These are phyloP conservation scores for Russula ochroleuca DNA, from an alignment of 768 basidiomycete species.

Conservation along the genomic window DNA sequence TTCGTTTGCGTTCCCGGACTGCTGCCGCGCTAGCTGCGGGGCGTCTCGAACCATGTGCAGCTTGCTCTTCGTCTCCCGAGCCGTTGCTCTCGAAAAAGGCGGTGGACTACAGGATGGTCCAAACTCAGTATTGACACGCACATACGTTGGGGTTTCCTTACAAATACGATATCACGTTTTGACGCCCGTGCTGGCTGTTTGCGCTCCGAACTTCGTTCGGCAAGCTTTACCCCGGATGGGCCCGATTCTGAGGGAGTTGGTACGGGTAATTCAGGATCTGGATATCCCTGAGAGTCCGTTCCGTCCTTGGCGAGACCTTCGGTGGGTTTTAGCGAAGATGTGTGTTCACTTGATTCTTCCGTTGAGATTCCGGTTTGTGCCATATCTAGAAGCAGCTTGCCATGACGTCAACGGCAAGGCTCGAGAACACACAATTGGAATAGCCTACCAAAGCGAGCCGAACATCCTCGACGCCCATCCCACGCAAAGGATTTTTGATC, in stretches of 20 bases:
- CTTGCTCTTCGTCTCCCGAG: constrained; percentile 20
- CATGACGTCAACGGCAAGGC: constrained; percentile 1
- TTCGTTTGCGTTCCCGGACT: constrained; percentile 20
- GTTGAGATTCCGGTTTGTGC: constrained; percentile 13
- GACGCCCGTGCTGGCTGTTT: constrained; percentile 28
- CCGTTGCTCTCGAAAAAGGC: constrained; percentile 21
- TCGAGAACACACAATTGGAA: background rate
- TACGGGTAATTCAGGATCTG: background rate
- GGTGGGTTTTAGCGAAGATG: constrained; percentile 2
- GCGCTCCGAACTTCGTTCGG: constrained; percentile 20
- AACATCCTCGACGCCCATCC: constrained; percentile 25
- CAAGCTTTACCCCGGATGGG: constrained; percentile 3
- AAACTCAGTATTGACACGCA: background rate
- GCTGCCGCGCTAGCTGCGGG: background rate
- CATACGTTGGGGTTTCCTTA: constrained; percentile 2
- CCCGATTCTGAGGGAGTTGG: background rate
- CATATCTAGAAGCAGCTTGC: constrained; percentile 25
- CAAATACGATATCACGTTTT: constrained; percentile 26
- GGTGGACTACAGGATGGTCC: constrained; percentile 5
- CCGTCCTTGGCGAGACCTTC: constrained; percentile 3
- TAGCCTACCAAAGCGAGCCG: constrained; percentile 24
- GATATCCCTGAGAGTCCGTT: background rate
- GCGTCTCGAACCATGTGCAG: background rate
- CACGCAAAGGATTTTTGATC: constrained; percentile 7
- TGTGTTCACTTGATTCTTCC: background rate